A percentile compares a stretch with the other conserved stretches of the same genome.
Evolutionary conservation across 139 green algal species (phyloP).

Genomic region (Raphidocelis subcapitata): DNA sequence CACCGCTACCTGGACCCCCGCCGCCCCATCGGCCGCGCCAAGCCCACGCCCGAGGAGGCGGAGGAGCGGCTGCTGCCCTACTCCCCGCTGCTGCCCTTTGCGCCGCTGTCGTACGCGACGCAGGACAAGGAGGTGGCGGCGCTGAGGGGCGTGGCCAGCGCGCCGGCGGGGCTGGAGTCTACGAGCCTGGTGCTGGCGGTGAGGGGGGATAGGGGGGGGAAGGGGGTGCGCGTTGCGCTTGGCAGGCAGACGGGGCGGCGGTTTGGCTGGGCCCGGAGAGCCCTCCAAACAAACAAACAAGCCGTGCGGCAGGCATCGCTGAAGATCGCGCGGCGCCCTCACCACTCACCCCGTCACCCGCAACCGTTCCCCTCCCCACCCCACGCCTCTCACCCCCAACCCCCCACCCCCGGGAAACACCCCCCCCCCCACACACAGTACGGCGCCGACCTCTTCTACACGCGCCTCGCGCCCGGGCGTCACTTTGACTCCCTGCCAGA

Average conservation of each 20-base stretch:
- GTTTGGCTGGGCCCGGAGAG: not conserved
- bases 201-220: slow-evolving; percentile 54
- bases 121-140: slow-evolving; percentile 47
- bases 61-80: slow-evolving; percentile 91
- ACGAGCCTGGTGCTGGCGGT: slow-evolving; percentile 72
- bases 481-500: slow-evolving; percentile 88
- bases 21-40: slow-evolving; percentile 58
- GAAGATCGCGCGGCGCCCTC: no score
- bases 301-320: no score
- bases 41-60: slow-evolving; percentile 67
- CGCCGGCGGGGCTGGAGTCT: slow-evolving; percentile 79
- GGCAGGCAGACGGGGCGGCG: no score
- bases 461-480: slow-evolving; percentile 70
- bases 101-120: slow-evolving; percentile 49
- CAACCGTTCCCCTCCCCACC: not conserved
- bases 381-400: no score
- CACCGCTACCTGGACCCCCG: slow-evolving; percentile 87
- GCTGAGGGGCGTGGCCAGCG: slow-evolving; percentile 38
- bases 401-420: no score
- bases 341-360: not conserved
- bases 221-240: no score
- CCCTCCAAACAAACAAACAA: no score
- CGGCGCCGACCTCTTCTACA: slow-evolving; percentile 82
- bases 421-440: no score
- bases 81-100: slow-evolving; percentile 58